These are phyloP conservation scores for Lenwebbia sp. DNA, from an alignment of 345 rosid species.

Conservation along the genomic window DNA sequence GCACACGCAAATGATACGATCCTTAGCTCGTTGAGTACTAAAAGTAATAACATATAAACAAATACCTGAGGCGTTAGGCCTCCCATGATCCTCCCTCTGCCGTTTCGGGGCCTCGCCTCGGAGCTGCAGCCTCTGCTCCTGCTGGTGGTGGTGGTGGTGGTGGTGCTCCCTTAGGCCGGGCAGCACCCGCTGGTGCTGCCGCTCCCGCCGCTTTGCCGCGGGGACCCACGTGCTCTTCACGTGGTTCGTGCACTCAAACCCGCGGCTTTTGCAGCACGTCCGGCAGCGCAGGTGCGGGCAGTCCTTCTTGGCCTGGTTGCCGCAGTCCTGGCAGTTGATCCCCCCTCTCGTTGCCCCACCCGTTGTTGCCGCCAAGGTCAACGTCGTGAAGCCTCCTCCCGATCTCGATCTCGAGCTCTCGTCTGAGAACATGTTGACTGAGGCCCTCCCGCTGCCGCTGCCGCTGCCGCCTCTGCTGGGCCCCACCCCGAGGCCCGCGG, in stretches of 20 bases:
- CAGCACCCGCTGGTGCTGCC: slow-evolving; percentile 22
- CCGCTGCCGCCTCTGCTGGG: background rate
- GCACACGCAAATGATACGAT: background rate
- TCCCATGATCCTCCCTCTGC: background rate
- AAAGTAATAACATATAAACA: background rate
- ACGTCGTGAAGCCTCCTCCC: slow-evolving; percentile 2
- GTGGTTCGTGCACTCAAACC: slow-evolving; percentile 66
- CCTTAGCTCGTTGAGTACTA: slow-evolving; percentile 2
- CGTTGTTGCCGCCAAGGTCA: slow-evolving; percentile 7
- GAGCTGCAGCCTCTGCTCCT: background rate
- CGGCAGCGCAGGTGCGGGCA: slow-evolving; percentile 69
- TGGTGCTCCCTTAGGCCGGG: slow-evolving; percentile 13
- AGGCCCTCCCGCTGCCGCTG: background rate
- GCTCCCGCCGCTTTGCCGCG: slow-evolving; percentile 71
- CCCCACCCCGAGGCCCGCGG: slow-evolving; percentile 5
- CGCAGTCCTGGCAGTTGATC: slow-evolving; percentile 76
- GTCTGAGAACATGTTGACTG: slow-evolving; percentile 9
- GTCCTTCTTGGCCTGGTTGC: slow-evolving; percentile 88
- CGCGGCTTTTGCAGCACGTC: slow-evolving; percentile 87
- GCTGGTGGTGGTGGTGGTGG: background rate
- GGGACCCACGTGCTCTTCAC: slow-evolving; percentile 93
- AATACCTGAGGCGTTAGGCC: background rate
- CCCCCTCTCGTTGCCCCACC: slow-evolving; percentile 14
- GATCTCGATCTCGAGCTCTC: slow-evolving; percentile 9
- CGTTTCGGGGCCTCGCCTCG: background rate